phyloP scores from a whole-genome alignment of 2,329 filamentous ascomycete genomes.

The Geosmithia morbida region DNA sequence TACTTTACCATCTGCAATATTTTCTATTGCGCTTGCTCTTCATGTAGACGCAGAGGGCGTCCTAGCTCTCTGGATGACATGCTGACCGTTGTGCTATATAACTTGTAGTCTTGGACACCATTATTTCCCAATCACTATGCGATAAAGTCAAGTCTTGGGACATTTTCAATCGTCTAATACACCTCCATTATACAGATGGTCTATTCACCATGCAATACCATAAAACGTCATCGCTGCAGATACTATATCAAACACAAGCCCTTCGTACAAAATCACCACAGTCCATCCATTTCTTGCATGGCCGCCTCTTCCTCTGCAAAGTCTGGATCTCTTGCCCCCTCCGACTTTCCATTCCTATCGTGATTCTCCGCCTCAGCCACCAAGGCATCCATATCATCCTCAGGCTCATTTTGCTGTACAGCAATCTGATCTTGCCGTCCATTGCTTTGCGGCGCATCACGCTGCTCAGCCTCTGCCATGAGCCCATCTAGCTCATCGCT shows the following conservation, averaged over 20 bases:
- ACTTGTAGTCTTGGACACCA: too few relatives aligned
- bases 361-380: slow-evolving; percentile 31
- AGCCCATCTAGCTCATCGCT: slow-evolving; percentile 38
- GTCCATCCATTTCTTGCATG: slow-evolving; percentile 48
- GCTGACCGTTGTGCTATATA: too few relatives aligned
- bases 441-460: not conserved
- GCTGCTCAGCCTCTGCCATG: slow-evolving; percentile 33
- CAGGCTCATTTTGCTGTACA: slow-evolving; percentile 7
- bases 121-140: too few relatives aligned
- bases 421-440: slow-evolving; percentile 4
- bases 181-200: too few relatives aligned
- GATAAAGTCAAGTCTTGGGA: too few relatives aligned
- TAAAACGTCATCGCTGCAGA: not conserved
- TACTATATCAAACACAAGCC: not conserved
- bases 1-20: not conserved
- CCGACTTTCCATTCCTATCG: slow-evolving; percentile 3
- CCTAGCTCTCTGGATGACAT: too few relatives aligned
- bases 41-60: too few relatives aligned
- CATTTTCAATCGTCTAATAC: too few relatives aligned
- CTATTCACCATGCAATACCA: not conserved
- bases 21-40: not conserved
- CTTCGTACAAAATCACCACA: slow-evolving; percentile 22
- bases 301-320: slow-evolving; percentile 53
- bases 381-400: slow-evolving; percentile 35
- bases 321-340: slow-evolving; percentile 6